phyloP scores from a whole-genome alignment of 2,329 filamentous ascomycete species.

The Fusarium solani-melongenae region DNA sequence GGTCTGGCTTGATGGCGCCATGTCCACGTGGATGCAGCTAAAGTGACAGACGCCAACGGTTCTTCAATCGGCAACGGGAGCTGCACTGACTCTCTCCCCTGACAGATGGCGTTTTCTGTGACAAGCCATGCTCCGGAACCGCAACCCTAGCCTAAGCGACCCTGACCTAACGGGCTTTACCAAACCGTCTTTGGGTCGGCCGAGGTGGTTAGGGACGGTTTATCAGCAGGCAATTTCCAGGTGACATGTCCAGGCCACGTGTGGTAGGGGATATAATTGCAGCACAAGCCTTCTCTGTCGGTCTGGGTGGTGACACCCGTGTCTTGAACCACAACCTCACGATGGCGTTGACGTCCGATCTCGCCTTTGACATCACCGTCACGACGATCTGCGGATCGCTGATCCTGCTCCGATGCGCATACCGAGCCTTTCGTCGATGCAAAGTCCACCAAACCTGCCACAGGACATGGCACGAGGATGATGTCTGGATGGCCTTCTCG shows the following conservation, averaged over 20 bases:
- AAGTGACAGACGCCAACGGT: not conserved
- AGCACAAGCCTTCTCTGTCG: not conserved
- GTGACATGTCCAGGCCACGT: not conserved
- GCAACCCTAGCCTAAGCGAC: not conserved
- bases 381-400: constrained; percentile 38
- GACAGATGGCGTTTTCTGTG: not conserved
- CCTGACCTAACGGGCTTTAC: not conserved
- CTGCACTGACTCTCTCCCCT: not conserved
- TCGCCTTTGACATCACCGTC: constrained; percentile 39
- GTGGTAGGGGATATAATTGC: constrained; percentile 36
- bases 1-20: not conserved
- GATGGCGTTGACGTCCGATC: constrained; percentile 28
- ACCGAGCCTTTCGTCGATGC: constrained; percentile 38
- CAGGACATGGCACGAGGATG: constrained; percentile 43
- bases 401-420: constrained; percentile 41
- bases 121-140: not conserved
- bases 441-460: constrained; percentile 39
- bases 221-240: not conserved
- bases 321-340: not conserved
- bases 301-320: not conserved
- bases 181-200: constrained; percentile 18
- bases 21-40: not conserved
- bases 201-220: not conserved
- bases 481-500: constrained; percentile 43
- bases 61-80: not conserved